A percentile compares a stretch with the other conserved stretches of the same genome.
phyloP scores from a whole-genome alignment of 2,329 filamentous ascomycete genomes.

The Aspergillus intermedius region DNA sequence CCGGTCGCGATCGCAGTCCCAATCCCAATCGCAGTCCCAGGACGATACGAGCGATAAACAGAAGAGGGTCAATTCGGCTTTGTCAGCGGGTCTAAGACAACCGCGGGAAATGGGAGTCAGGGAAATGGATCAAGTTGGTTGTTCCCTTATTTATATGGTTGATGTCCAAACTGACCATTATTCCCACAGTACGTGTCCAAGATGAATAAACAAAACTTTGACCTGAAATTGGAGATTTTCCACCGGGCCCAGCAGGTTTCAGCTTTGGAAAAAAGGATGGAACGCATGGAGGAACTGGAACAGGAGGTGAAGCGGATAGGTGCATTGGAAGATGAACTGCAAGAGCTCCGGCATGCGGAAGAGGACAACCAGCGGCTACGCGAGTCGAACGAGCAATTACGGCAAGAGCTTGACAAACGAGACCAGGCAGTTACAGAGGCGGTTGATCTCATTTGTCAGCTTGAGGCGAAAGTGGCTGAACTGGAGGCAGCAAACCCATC shows the following conservation, averaged over 20 bases:
- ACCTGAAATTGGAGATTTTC: constrained; percentile 38
- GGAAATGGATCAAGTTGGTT: constrained; percentile 37
- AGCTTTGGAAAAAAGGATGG: constrained; percentile 31
- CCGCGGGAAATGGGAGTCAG: constrained; percentile 37
- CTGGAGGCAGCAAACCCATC: constrained; percentile 19
- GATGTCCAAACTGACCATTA: constrained; percentile 10
- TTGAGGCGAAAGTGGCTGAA: constrained; percentile 35
- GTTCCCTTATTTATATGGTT: background rate
- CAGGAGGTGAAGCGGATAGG: constrained; percentile 27
- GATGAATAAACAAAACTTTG: constrained; percentile 39
- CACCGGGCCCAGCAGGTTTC: constrained; percentile 34
- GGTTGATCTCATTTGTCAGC: constrained; percentile 37
- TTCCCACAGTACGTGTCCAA: constrained; percentile 35
- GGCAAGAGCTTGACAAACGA: constrained; percentile 32
- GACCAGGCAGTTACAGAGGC: constrained; percentile 39
- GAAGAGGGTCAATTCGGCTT: constrained; percentile 23
- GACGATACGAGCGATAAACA: constrained; percentile 33
- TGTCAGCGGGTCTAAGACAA: constrained; percentile 26
- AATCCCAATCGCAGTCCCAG: constrained; percentile 18
- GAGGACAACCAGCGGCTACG: constrained; percentile 31
- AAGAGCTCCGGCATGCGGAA: constrained; percentile 31
- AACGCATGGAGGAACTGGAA: constrained; percentile 32
- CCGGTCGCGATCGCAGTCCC: constrained; percentile 10
- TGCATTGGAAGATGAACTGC: constrained; percentile 27
- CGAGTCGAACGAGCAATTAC: constrained; percentile 33